Conservation (phyloP, 208 protist genomes). For the Borovskyia barvae region DNA sequence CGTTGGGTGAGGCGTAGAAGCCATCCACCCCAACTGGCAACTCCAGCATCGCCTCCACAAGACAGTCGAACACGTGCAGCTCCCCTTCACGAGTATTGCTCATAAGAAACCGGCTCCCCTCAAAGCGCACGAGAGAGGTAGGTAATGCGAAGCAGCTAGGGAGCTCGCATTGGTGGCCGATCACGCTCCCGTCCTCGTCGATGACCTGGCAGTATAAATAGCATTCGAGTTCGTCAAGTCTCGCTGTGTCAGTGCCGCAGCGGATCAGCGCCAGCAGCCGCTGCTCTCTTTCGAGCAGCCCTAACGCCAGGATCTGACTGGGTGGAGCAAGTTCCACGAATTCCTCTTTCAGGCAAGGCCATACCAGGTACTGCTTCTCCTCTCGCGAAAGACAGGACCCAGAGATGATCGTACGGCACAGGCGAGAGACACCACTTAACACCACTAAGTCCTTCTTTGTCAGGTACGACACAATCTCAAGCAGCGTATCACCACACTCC, state of each 20-base stretch:
- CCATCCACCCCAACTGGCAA: constrained; percentile 48
- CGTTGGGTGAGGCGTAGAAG: constrained; percentile 55
- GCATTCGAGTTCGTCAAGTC: constrained; percentile 39
- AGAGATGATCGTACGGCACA: constrained; percentile 29
- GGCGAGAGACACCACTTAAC: constrained; percentile 39
- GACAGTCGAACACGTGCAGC: constrained; percentile 55
- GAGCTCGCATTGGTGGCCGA: constrained; percentile 42
- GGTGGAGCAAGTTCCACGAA: constrained; percentile 53
- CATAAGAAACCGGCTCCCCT: constrained; percentile 51
- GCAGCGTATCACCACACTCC: constrained; percentile 50
- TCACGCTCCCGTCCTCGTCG: constrained; percentile 7
- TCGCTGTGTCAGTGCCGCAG: constrained; percentile 22
- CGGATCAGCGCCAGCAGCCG: constrained; percentile 43
- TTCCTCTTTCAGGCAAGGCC: constrained; percentile 32
- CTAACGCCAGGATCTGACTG: constrained; percentile 43
- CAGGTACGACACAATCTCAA: constrained; percentile 49
- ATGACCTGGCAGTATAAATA: constrained; percentile 43
- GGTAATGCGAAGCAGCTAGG: constrained; percentile 34
- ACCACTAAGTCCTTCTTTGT: constrained; percentile 41
- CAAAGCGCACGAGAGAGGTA: constrained; percentile 42
- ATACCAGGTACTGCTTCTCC: constrained; percentile 41
- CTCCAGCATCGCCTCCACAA: constrained; percentile 38
- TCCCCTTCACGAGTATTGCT: constrained; percentile 46
- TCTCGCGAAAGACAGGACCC: constrained; percentile 25
- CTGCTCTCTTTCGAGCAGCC: constrained; percentile 31